Percentiles rank a stretch among this genome's conserved stretches.
These are phyloP conservation scores for Leptographium flavum DNA, from an alignment of 2,329 filamentous ascomycete genomes.

Conservation along the genomic window DNA sequence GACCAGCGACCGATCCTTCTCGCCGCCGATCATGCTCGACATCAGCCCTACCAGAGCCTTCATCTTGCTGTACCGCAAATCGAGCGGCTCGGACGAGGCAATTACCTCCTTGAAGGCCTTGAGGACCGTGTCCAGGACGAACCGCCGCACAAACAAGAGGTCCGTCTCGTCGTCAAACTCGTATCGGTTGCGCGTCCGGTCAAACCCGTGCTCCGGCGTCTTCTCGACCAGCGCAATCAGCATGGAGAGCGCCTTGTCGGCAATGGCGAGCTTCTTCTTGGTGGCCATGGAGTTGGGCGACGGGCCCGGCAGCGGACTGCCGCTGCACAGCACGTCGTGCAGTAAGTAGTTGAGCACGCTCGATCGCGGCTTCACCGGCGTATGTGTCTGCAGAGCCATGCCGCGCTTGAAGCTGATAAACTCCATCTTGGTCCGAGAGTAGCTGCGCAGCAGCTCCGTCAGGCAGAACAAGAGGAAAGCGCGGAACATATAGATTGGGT, in stretches of 20 bases:
- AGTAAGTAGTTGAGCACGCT: constrained; percentile 89
- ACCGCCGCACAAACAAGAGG: constrained; percentile 82
- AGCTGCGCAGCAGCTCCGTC: constrained; percentile 78
- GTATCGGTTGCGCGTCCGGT: constrained; percentile 41
- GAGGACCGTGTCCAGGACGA: constrained; percentile 84
- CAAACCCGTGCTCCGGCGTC: constrained; percentile 61
- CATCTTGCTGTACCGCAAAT: constrained; percentile 77
- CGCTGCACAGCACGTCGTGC: constrained; percentile 53
- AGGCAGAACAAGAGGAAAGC: constrained; percentile 91
- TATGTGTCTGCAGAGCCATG: constrained; percentile 66
- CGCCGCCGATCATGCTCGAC: constrained; percentile 76
- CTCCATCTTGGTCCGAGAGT: constrained; percentile 90
- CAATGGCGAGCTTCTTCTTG: constrained; percentile 78
- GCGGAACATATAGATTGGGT: constrained; percentile 91
- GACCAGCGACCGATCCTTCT: constrained; percentile 50
- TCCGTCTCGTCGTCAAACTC: constrained; percentile 67
- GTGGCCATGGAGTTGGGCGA: constrained; percentile 50
- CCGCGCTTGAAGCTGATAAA: constrained; percentile 99
- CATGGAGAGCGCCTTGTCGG: constrained; percentile 71
- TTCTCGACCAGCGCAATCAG: constrained; percentile 78
- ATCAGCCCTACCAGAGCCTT: constrained; percentile 83
- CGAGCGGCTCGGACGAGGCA: constrained; percentile 62
- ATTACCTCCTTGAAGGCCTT: constrained; percentile 86
- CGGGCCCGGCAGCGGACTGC: constrained; percentile 41
- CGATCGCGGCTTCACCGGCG: constrained; percentile 86